Percentiles rank a stretch among this genome's conserved stretches.
phyloP scores from a whole-genome alignment of 2,329 filamentous ascomycete species.

The Microsporum canis region DNA sequence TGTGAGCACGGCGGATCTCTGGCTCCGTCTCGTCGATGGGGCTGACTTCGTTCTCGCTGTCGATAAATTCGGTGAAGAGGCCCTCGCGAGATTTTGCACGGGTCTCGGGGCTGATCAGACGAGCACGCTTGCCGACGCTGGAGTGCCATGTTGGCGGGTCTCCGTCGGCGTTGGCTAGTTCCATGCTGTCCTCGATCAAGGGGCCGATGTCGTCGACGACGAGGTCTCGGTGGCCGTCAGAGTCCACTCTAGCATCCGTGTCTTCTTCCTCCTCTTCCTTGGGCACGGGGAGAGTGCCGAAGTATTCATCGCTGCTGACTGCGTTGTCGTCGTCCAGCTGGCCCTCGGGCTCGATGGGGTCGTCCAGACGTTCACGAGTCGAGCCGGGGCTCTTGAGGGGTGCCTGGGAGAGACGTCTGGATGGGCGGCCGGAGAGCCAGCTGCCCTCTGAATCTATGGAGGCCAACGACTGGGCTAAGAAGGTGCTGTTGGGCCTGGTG shows the following conservation, averaged over 20 bases:
- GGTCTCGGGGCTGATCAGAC: constrained; percentile 50
- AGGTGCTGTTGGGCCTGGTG: constrained; percentile 37
- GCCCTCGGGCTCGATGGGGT: constrained; percentile 42
- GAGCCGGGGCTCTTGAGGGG: constrained; percentile 33
- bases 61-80: constrained; percentile 43
- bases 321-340: constrained; percentile 52
- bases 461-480: constrained; percentile 70
- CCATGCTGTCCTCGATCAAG: constrained; percentile 4
- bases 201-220: background rate
- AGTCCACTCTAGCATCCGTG: background rate
- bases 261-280: constrained; percentile 27
- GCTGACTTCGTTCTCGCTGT: constrained; percentile 25
- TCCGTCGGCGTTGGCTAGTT: constrained; percentile 3
- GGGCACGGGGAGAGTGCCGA: constrained; percentile 44
- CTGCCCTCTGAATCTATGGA: constrained; percentile 93
- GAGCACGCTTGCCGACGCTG: constrained; percentile 46
- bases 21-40: constrained; percentile 24
- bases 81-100: constrained; percentile 53
- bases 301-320: constrained; percentile 62
- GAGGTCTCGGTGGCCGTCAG: background rate
- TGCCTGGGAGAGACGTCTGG: constrained; percentile 38
- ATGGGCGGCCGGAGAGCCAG: constrained; percentile 73
- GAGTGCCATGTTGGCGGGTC: constrained; percentile 39
- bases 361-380: constrained; percentile 37
- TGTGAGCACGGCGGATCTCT: constrained; percentile 54